Base-by-base conservation (phyloP, 1,284 basidiomycete genomes). In the Cryptococcus sp. region DNA sequence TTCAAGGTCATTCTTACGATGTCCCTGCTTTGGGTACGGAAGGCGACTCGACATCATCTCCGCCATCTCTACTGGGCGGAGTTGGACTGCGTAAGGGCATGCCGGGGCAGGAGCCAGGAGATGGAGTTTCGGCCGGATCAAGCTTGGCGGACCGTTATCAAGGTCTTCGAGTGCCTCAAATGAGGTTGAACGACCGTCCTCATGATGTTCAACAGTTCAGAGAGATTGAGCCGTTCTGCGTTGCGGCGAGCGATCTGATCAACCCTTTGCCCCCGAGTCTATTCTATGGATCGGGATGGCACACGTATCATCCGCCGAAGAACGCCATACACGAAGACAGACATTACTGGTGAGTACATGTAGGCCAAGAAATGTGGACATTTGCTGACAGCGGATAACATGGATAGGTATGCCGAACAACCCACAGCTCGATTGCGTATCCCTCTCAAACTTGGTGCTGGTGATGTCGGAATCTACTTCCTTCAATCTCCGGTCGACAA, bases 211-310 rank as follows among this genome's bases (percentile, higher is more conserved):
- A 82, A 2, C 76, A 81, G n/a, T 93, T 89, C 75, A 84, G 89
- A 69, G 93, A 96, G 76, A 85, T 93, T 52, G 83, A 85, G 52
- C 93, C 94, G 15, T 92, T 84, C 80, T 97, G 94, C 77, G 91
- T 90, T 0, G 88, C 87, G 19, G 93, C 93, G 22, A 94, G 95
- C 75, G 93, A 97, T 75, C 81, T 97, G 45, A 89, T 96, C 74
- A 95, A 95, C 79, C 94, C 93, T 2, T 82, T 97, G 1, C 93
- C 93, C 13, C 85, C 87, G 0, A 89, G 88, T 23, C 80, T 94
- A 62, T 96, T 97, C 79, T 88, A 87, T 61, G 93, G 92, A 29
- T 88, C 87, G 0, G 94, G 93, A 3, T 97, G 93, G 93, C 81
- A 82, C 57, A 85, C 86, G 1, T 83, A 84, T 70, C 89, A 92